A percentile compares a stretch with the other conserved stretches of the same genome.
phyloP scores from a whole-genome alignment of 2,329 filamentous ascomycete species.

The Penicillium polonicum region DNA sequence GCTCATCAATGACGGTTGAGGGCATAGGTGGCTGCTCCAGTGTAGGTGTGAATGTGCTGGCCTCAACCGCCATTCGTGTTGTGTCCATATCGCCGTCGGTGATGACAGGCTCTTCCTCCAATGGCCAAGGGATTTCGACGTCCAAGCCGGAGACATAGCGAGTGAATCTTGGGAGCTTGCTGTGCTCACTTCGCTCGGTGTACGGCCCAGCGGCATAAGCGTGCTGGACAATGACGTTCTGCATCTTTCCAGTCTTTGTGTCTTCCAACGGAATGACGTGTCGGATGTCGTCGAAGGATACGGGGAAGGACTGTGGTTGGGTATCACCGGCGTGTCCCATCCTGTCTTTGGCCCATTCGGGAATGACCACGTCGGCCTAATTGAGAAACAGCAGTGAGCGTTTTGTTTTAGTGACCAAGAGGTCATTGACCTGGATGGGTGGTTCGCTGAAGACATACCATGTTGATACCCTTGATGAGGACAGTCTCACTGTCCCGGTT shows the following conservation, averaged over 20 bases:
- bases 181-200: conserved; percentile 52
- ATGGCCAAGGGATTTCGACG: conserved; percentile 74
- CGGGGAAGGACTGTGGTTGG: conserved; percentile 52
- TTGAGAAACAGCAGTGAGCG: conserved; percentile 9
- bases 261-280: conserved; percentile 76
- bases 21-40: conserved; percentile 78
- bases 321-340: conserved; percentile 43
- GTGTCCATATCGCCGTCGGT: conserved; percentile 68
- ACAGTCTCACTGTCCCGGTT: conserved; percentile 57
- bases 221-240: conserved; percentile 76
- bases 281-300: conserved; percentile 71
- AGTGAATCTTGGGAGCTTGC: conserved; percentile 41
- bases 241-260: conserved; percentile 60
- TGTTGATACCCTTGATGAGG: conserved; percentile 61
- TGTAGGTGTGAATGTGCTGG: conserved; percentile 73
- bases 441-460: conserved; percentile 49
- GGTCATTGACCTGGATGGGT: not conserved
- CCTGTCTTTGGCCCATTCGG: conserved; percentile 38
- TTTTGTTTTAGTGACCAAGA: not conserved
- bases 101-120: conserved; percentile 49
- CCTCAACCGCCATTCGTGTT: conserved; percentile 70
- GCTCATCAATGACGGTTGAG: conserved; percentile 73
- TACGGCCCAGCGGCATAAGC: conserved; percentile 56
- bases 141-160: conserved; percentile 68
- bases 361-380: conserved; percentile 46